A percentile compares a stretch with the other conserved stretches of the same genome.
These are phyloP conservation scores for Russula earlei DNA, from an alignment of 768 basidiomycete genomes.

Conservation along the genomic window DNA sequence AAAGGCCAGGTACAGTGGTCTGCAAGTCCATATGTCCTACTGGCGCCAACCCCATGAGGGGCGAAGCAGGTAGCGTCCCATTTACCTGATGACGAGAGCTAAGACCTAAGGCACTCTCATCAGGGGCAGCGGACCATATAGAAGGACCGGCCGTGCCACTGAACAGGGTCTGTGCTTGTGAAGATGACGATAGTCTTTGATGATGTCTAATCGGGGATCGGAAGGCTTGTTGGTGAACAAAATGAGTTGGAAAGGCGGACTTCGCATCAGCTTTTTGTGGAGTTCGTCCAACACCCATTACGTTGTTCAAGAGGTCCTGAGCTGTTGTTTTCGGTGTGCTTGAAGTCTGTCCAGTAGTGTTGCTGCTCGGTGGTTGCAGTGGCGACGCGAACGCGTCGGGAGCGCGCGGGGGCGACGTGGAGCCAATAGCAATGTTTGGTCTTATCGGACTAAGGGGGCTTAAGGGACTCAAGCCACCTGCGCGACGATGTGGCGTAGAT, in stretches of 20 bases:
- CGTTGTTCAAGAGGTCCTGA: conserved; percentile 53
- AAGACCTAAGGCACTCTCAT: conserved; percentile 29
- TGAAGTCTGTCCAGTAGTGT: conserved; percentile 8
- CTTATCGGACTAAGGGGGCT: conserved; percentile 14
- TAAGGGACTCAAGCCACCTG: conserved; percentile 7
- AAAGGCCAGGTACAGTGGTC: neutral
- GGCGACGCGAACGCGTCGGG: conserved; percentile 21
- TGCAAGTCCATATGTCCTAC: conserved; percentile 1
- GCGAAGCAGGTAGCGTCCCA: neutral
- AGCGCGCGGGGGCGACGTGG: conserved; percentile 26
- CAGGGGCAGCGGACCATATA: conserved; percentile 58
- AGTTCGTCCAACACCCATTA: conserved; percentile 32
- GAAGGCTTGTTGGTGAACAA: conserved; percentile 6
- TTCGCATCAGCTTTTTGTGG: conserved; percentile 18
- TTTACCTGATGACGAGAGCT: conserved; percentile 14
- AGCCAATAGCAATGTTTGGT: conserved; percentile 3
- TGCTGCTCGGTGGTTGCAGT: conserved; percentile 14
- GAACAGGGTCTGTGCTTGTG: conserved; percentile 41
- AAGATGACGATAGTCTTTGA: conserved; percentile 24
- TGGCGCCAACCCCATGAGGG: conserved; percentile 1
- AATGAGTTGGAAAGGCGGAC: conserved; percentile 9
- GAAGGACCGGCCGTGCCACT: conserved; percentile 37
- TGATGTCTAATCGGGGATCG: conserved; percentile 13
- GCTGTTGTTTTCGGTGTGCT: conserved; percentile 41
- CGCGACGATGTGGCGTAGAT: conserved; percentile 3